These are phyloP conservation scores for Phialemoniopsis sp. DNA, from an alignment of 2,329 filamentous ascomycete genomes.

Conservation along the genomic window DNA sequence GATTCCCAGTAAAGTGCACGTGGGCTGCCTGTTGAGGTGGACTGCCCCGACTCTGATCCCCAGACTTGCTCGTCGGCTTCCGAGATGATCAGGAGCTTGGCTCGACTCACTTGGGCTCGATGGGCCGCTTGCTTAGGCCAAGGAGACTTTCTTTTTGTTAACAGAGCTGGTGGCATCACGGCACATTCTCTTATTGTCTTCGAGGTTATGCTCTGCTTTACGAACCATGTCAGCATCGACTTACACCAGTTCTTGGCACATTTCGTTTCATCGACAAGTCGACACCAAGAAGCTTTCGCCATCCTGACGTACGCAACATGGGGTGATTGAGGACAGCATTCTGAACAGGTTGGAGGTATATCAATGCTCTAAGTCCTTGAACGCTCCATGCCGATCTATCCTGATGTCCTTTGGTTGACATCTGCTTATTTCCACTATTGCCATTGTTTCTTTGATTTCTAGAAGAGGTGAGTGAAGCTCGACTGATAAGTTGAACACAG, in stretches of 20 bases:
- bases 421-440: not conserved
- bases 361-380: no score
- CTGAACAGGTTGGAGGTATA: no score
- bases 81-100: constrained; percentile 2
- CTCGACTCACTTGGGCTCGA: not conserved
- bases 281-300: no score
- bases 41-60: not conserved
- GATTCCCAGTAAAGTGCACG: not conserved
- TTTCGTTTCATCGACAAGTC: constrained; percentile 7
- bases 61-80: not conserved
- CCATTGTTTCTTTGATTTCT: not conserved
- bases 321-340: no score
- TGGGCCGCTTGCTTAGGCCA: no score
- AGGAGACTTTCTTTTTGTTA: no score
- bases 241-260: constrained; percentile 4
- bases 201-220: no score
- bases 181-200: not conserved
- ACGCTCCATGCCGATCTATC: no score
- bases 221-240: no score
- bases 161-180: not conserved
- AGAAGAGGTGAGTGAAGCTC: not conserved
- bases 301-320: no score
- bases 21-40: not conserved
- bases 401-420: no score
- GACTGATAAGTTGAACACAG: not conserved